These are phyloP conservation scores for Skeletonema marinoi DNA, from an alignment of 108 stramenopile genomes.

Conservation along the genomic window DNA sequence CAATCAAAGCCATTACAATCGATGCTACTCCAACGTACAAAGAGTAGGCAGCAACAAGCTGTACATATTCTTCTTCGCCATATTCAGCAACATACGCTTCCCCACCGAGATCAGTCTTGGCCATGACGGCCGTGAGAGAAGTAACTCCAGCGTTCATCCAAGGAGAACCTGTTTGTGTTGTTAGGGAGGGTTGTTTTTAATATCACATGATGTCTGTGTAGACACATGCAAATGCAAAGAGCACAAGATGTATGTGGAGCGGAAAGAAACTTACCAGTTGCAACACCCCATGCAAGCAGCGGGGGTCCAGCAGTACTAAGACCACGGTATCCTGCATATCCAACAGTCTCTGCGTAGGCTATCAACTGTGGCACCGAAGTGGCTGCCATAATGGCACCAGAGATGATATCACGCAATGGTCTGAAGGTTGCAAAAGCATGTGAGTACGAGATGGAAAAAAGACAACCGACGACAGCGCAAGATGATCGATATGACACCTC, in stretches of 20 bases:
- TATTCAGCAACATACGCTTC: constrained; percentile 68
- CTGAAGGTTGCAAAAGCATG: constrained; percentile 13
- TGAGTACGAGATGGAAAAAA: neutral
- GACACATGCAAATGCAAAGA: neutral
- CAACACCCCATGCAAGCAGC: constrained; percentile 71
- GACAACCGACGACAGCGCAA: neutral
- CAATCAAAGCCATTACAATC: constrained; percentile 59
- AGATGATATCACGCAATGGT: constrained; percentile 72
- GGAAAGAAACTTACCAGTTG: constrained; percentile 40
- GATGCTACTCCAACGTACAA: constrained; percentile 74
- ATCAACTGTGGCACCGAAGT: constrained; percentile 88
- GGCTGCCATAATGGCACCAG: constrained; percentile 84
- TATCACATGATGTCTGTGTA: neutral
- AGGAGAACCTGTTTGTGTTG: constrained; percentile 54
- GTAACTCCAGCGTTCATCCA: constrained; percentile 84
- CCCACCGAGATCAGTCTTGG: constrained; percentile 73
- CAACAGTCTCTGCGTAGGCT: constrained; percentile 82
- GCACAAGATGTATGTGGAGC: too few relatives aligned
- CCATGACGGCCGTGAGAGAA: constrained; percentile 79
- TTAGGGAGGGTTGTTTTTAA: neutral
- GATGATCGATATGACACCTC: neutral
- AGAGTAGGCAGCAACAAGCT: constrained; percentile 75
- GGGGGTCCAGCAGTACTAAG: constrained; percentile 76
- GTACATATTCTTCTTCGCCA: constrained; percentile 79
- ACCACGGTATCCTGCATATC: constrained; percentile 80